Evolutionary conservation across 2,329 filamentous ascomycete species (phyloP), one percentile per base, ranked within the genome.

Genomic region (Claviceps spartinae): DNA sequence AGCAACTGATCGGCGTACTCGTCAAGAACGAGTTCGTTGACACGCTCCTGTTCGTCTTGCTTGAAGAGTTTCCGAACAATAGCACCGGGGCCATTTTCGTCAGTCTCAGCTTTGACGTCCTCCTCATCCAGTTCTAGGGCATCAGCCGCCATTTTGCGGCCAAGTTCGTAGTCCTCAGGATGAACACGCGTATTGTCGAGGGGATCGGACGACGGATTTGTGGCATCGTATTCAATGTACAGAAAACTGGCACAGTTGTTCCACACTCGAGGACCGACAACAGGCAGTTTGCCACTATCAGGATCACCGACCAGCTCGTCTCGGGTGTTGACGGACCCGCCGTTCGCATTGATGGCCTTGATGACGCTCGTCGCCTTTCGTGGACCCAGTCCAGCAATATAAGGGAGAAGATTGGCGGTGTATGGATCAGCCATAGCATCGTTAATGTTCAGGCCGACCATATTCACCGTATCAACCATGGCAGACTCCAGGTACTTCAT

Each of bases 401-500:
- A 98, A 4, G 90, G 90, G 40, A 98, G 75, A 1, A 98, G 77
- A 57, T 91, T 93, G 14, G 89, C 88, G 8, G 86, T 85, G 61
- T 93, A 88, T 1, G 81, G 65, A 65, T 96, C 88, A 43, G 76
- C 77, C 52, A 95, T 83, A 14, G 90, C 89, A 58, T 96, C 90
- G 61, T 96, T 95, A 63, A 98, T 85, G 61, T 97, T 88, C 40
- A 98, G 88, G 63, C 93, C 93, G 46, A 90, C 89, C 44, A 98
- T 81, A 65, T 98, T 98, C 59, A 98, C 93, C 78, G 95, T 95
- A 65, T 98, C 93, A 11, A 98, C 91, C 81, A 98, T 87, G 45
- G 91, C 88, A n/a, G 87, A 94, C 62, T 98, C 93, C 16, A 98
- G 77, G 54, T 88, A 82, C 65, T 87, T 89, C 56, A 84, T 72